Evolutionary conservation across 306 rosid genomes (phyloP).

Genomic region (Lithocarpus polystachyus): DNA sequence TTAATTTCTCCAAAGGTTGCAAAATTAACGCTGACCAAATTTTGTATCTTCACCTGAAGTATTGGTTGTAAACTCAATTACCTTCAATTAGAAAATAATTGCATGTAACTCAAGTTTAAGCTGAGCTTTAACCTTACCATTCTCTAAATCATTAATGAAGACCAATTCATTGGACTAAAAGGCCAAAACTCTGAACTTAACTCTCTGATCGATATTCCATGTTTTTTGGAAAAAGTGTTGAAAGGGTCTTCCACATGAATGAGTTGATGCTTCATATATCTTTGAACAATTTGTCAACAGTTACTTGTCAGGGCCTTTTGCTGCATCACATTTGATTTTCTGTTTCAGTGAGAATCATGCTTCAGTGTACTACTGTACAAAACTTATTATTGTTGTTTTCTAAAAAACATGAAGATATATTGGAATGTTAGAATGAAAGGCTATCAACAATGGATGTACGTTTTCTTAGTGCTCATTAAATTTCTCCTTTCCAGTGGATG

Average conservation of each 20-base stretch:
- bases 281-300: neutral
- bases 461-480: neutral
- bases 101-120: neutral
- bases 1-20: neutral
- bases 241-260: neutral
- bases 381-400: neutral
- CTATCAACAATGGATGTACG: neutral
- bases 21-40: neutral
- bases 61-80: neutral
- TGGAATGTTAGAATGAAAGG: neutral
- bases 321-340: neutral
- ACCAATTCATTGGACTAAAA: neutral
- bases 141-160: neutral
- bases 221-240: neutral
- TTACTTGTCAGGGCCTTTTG: neutral
- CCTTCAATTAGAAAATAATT: neutral
- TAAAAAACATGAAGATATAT: neutral
- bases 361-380: neutral
- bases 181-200: neutral
- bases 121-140: neutral
- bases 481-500: conserved; percentile 65
- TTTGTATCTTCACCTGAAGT: neutral
- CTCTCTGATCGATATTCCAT: neutral
- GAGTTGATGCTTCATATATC: conserved; percentile 4
- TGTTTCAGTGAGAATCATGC: conserved; percentile 1